Base-by-base conservation (phyloP, 768 basidiomycete species). In the Lactarius evosmus region DNA sequence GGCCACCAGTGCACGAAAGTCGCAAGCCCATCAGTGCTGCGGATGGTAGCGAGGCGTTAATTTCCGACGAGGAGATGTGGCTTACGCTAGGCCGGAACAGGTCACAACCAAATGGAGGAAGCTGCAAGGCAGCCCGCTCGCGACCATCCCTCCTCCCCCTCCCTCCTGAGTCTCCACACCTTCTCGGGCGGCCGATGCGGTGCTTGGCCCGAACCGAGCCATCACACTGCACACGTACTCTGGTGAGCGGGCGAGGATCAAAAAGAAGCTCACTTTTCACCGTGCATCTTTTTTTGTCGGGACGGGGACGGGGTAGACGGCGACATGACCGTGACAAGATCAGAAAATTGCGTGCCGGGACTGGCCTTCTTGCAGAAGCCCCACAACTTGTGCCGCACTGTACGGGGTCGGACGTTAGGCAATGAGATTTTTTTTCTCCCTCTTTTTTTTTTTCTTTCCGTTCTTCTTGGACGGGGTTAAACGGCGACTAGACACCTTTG, bases 121-220 rank as follows among this genome's bases (percentile, higher is more conserved):
- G 14, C 36, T 7, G 36, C 7, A 5, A 19, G 50, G 19, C 22
- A 14, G 25, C 34, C 16, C 12, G 12, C 19, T 49, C 29, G 27
- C 34, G 49, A 17, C 27, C 58, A 11, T 44, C n/a, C n/a, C n/a
- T n/a, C n/a, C n/a, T n/a, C n/a, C 41, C n/a, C 41, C 19, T n/a
- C 41, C 41, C 38, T 5, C 46, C 22, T 46, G 46, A 46, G 12
- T 14, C 12, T n/a, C 34, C 33, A 19, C 58, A 38, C 17, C 51
- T 62, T 62, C 54, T 50, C 12, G 44, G 54, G 61, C 61, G 54
- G 61, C 62, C 62, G 62, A 59, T 53, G 56, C 36, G 38, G 50
- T 6, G 36, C 22, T n/a, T 25, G 19, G 32, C 38, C 29, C 46
- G 56, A 50, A 40, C 49, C 36, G 36, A 56, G 44, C 12, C 30